These are phyloP conservation scores for Hyphopichia buzzinii DNA, from an alignment of 1,139 yeast species.

Conservation along the genomic window DNA sequence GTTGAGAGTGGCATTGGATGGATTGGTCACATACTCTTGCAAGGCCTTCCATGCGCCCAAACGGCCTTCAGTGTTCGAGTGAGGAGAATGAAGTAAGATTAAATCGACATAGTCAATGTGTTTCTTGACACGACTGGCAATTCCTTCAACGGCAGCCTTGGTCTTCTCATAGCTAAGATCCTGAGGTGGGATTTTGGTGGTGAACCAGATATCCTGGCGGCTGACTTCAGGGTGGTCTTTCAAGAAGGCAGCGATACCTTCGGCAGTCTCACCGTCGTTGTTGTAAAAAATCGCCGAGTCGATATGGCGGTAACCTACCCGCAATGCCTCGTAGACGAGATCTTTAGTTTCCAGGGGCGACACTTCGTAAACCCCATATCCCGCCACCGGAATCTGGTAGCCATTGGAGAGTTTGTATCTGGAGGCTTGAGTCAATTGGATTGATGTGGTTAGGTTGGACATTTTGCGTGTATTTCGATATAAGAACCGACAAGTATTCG, in stretches of 20 bases:
- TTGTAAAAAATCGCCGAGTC: conserved; percentile 46
- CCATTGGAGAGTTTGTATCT: conserved; percentile 38
- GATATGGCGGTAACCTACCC: conserved; percentile 65
- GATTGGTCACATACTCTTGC: conserved; percentile 32
- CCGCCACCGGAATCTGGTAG: conserved; percentile 38
- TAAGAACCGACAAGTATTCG: no score
- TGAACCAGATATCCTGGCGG: conserved; percentile 36
- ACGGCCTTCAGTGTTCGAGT: conserved; percentile 26
- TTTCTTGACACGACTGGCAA: conserved; percentile 28
- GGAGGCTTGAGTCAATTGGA: conserved; percentile 28
- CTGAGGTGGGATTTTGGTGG: conserved; percentile 62
- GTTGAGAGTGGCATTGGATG: conserved; percentile 25
- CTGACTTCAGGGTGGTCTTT: conserved; percentile 32
- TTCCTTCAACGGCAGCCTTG: conserved; percentile 47
- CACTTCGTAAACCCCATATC: conserved; percentile 35
- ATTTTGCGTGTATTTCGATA: conserved; percentile 10
- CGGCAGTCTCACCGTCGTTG: conserved; percentile 48
- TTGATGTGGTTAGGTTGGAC: conserved; percentile 25
- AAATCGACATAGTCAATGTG: conserved; percentile 48
- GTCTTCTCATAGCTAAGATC: conserved; percentile 62
- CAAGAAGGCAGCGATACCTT: conserved; percentile 40
- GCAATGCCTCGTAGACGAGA: conserved; percentile 42
- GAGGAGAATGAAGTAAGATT: conserved; percentile 36
- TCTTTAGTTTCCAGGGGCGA: conserved; percentile 23
- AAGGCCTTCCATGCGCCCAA: conserved; percentile 41